A percentile compares a stretch with the other conserved stretches of the same genome.
phyloP scores from a whole-genome alignment of 371 early-diverging fungal species.

The Entomophthora muscae region DNA sequence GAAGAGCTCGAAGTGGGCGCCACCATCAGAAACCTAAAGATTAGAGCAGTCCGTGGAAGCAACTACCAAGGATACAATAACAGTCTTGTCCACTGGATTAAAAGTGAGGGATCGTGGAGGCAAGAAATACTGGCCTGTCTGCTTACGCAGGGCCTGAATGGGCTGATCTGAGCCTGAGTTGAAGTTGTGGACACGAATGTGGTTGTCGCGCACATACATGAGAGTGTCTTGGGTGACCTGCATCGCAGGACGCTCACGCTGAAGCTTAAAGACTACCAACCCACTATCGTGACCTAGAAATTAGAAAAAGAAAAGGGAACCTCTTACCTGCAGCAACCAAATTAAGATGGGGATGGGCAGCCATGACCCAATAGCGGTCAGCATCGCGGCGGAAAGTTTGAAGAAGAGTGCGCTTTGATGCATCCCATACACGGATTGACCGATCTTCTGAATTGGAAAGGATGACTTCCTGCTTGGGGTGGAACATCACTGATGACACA shows the following conservation, averaged over 20 bases:
- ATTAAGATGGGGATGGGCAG: slow-evolving; percentile 85
- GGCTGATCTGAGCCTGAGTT: slow-evolving; percentile 51
- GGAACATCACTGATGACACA: slow-evolving; percentile 84
- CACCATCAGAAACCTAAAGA: slow-evolving; percentile 54
- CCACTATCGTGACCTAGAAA: slow-evolving; percentile 88
- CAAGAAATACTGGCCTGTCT: slow-evolving; percentile 41
- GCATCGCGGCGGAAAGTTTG: slow-evolving; percentile 89
- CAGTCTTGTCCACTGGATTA: slow-evolving; percentile 83
- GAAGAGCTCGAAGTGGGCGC: slow-evolving; percentile 67
- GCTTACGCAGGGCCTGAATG: slow-evolving; percentile 47
- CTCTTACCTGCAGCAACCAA: slow-evolving; percentile 79
- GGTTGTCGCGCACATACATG: slow-evolving; percentile 69
- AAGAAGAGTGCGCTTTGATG: slow-evolving; percentile 76
- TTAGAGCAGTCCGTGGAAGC: slow-evolving; percentile 1
- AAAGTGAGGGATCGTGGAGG: slow-evolving; percentile 67
- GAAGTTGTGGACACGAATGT: slow-evolving; percentile 65
- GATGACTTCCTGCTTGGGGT: slow-evolving; percentile 82
- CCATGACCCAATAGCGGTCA: slow-evolving; percentile 95
- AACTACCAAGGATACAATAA: slow-evolving; percentile 20
- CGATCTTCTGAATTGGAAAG: slow-evolving; percentile 94
- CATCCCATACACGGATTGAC: slow-evolving; percentile 92
- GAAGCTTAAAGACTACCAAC: slow-evolving; percentile 90
- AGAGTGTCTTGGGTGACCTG: slow-evolving; percentile 58
- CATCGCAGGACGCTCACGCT: slow-evolving; percentile 87
- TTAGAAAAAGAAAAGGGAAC: slow-evolving; percentile 5